Percentiles rank a stretch among this genome's conserved stretches.
phyloP scores from a whole-genome alignment of 208 protist genomes.

The Trypanosoma platydactyli region DNA sequence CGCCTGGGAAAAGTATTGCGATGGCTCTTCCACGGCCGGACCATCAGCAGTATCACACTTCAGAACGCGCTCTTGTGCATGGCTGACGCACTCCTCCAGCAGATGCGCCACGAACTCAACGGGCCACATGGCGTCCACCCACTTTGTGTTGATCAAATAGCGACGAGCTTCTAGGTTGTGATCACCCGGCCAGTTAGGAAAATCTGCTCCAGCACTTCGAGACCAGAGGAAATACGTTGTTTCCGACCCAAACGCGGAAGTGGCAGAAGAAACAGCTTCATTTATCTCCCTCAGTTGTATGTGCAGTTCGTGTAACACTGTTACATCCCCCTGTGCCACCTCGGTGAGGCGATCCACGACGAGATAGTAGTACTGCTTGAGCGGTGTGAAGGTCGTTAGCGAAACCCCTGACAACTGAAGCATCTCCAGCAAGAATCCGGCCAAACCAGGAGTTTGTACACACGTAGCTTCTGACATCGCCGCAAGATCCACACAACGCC shows the following conservation, averaged over 20 bases:
- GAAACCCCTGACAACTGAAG: slow-evolving; percentile 46
- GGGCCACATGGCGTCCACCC: slow-evolving; percentile 51
- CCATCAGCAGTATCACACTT: background rate
- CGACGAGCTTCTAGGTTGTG: slow-evolving; percentile 30
- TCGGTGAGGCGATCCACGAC: slow-evolving; percentile 35
- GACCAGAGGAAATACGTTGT: slow-evolving; percentile 24
- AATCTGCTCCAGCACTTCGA: slow-evolving; percentile 10
- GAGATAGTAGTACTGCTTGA: slow-evolving; percentile 51
- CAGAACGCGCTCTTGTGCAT: slow-evolving; percentile 15
- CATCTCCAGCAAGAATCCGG: slow-evolving; percentile 41
- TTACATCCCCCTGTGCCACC: background rate
- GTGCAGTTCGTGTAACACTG: background rate
- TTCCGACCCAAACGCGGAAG: background rate
- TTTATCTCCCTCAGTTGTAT: background rate
- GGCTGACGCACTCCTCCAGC: slow-evolving; percentile 18
- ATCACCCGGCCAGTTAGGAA: slow-evolving; percentile 30
- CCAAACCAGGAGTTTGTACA: slow-evolving; percentile 18
- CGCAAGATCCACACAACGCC: slow-evolving; percentile 36
- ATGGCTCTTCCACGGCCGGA: slow-evolving; percentile 2
- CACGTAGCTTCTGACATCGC: slow-evolving; percentile 14
- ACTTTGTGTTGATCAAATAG: slow-evolving; percentile 43
- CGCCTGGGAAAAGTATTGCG: slow-evolving; percentile 17
- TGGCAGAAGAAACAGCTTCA: background rate
- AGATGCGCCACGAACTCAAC: slow-evolving; percentile 41
- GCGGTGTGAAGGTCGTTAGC: slow-evolving; percentile 26